Evolutionary conservation across 1,284 basidiomycete genomes (phyloP), one percentile per base, ranked within the genome.

Genomic region (Sporisorium iseilematis-ciliati): DNA sequence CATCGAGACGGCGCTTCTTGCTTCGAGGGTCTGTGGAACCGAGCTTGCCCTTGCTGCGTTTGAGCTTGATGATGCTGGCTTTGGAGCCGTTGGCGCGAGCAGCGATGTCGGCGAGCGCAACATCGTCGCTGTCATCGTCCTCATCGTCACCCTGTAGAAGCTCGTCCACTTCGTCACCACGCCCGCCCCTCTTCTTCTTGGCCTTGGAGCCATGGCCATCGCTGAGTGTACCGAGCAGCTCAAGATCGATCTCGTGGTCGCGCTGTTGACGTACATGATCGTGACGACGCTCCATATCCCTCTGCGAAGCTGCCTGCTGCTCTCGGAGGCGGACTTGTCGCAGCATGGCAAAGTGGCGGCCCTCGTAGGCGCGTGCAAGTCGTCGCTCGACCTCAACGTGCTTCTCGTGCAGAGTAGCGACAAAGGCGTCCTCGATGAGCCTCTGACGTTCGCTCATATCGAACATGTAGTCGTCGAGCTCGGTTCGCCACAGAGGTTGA

Each of bases 201-300:
- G 31, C 55, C 51, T 57, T 65, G 14, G 57, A 61, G 23, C 31
- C 42, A 35, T 72, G 57, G 20, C 43, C 57, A 20, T 83, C 82
- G 58, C 61, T 63, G 7, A 83, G 72, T 11, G 80, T 84, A 40
- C 74, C 81, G 33, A 84, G 73, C 20, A 84, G 68, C 68, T 84
- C 82, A 23, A 77, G 57, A 21, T 84, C 82, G 54, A 84, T 80
- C 60, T 84, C 81, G 48, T 73, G 74, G 21, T 79, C 78, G 11
- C 75, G 57, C 60, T 65, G 66, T 57, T 72, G 75, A 31, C 79
- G 75, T 7, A 65, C 76, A 23, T 67, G 58, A 8, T 73, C 65
- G 38, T 79, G 75, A 3, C 65, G 63, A 29, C 64, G 67, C 26
- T 49, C 56, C 42, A 54, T 48, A 29, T 73, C 69, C 20, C 64